A percentile compares a stretch with the other conserved stretches of the same genome.
phyloP scores from a whole-genome alignment of 1,284 basidiomycete species.

The Austroboletus rostrupii region DNA sequence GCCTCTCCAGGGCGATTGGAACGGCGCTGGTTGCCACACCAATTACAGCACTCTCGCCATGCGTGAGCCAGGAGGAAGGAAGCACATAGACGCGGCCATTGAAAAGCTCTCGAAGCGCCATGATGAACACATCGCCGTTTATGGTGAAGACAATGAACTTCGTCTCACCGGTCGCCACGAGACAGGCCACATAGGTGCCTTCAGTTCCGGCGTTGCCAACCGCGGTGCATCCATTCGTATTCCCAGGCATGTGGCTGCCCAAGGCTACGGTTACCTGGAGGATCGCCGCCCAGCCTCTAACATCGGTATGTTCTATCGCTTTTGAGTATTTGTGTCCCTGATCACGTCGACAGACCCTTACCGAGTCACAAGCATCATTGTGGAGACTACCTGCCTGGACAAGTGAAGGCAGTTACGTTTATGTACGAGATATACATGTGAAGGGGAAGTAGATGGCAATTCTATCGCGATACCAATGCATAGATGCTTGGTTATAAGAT shows the following conservation, averaged over 20 bases:
- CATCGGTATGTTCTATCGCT: constrained; percentile 64
- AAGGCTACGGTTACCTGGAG: constrained; percentile 95
- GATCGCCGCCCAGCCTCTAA: constrained; percentile 97
- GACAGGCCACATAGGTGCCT: constrained; percentile 91
- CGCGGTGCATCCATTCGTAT: constrained; percentile 96
- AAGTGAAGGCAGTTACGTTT: constrained; percentile 33
- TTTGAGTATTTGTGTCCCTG: constrained; percentile 8
- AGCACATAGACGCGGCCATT: constrained; percentile 91
- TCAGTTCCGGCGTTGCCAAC: constrained; percentile 96
- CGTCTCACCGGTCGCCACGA: constrained; percentile 93
- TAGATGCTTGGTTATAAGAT: background rate
- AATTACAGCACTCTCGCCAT: constrained; percentile 92
- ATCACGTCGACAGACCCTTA: constrained; percentile 65
- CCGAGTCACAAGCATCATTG: constrained; percentile 85
- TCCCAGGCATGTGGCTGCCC: constrained; percentile 86
- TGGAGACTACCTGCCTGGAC: constrained; percentile 81
- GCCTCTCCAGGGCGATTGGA: constrained; percentile 97
- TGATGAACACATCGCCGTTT: constrained; percentile 91
- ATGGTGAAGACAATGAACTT: constrained; percentile 94
- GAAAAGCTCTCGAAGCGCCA: constrained; percentile 84
- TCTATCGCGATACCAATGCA: constrained; percentile 21
- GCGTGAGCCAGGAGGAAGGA: constrained; percentile 92
- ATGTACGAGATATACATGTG: constrained; percentile 7
- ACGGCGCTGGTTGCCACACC: constrained; percentile 96
- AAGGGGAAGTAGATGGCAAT: constrained; percentile 12